phyloP scores from a whole-genome alignment of 148 eudicot species.

The Vaccinium macrocarpon region DNA sequence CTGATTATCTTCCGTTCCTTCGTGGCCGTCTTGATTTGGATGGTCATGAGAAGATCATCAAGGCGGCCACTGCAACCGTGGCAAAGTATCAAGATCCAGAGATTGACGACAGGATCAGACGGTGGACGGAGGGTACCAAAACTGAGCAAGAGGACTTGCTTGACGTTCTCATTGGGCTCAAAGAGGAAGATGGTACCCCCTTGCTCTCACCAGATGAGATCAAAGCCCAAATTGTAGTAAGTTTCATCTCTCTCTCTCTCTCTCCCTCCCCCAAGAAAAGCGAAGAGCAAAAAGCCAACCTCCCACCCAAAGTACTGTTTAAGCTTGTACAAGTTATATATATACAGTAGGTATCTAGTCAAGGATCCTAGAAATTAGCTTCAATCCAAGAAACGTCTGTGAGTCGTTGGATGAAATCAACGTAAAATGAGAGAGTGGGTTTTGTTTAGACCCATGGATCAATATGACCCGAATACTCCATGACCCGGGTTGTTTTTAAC shows the following conservation, averaged over 20 bases:
- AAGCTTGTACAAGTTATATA: too few species aligned
- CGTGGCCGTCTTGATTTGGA: constrained; percentile 19
- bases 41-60: constrained; percentile 15
- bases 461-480: too few species aligned
- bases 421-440: too few species aligned
- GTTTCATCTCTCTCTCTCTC: background rate
- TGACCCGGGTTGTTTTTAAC: too few species aligned
- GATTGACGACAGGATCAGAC: constrained; percentile 20
- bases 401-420: too few species aligned
- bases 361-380: too few species aligned
- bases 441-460: too few species aligned
- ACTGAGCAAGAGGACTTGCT: constrained; percentile 21
- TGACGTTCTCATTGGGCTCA: constrained; percentile 19
- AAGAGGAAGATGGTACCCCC: constrained; percentile 9
- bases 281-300: too few species aligned
- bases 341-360: too few species aligned
- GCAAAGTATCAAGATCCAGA: constrained; percentile 19
- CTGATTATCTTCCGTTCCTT: constrained; percentile 27
- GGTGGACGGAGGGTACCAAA: constrained; percentile 20
- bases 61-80: background rate
- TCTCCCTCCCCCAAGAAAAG: too few species aligned
- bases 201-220: constrained; percentile 24
- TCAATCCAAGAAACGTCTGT: too few species aligned
- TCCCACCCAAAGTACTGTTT: too few species aligned
- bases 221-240: constrained; percentile 31